Evolutionary conservation across 345 rosid species (phyloP).

Genomic region (Raphanus raphanistrum): DNA sequence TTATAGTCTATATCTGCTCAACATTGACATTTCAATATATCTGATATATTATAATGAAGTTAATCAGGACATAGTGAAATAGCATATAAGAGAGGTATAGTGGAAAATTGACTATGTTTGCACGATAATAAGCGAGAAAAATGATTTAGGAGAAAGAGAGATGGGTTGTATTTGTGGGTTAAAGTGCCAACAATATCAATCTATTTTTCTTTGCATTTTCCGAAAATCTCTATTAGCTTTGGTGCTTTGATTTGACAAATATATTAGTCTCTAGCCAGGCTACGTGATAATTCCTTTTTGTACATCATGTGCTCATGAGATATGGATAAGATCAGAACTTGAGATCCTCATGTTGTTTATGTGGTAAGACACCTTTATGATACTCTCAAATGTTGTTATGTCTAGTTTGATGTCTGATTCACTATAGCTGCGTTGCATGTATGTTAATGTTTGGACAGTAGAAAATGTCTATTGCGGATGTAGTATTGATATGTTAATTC

Average conservation of each 20-base stretch:
- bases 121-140: constrained; percentile 29
- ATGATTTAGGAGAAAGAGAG: constrained; percentile 7
- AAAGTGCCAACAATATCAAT: constrained; percentile 29
- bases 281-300: constrained; percentile 17
- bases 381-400: neutral
- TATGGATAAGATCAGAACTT: constrained; percentile 25
- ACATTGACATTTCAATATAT: constrained; percentile 3
- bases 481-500: neutral
- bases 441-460: neutral
- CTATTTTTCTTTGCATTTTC: constrained; percentile 17
- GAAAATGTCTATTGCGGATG: neutral
- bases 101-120: constrained; percentile 34
- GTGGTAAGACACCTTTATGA: constrained; percentile 18
- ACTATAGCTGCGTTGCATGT: neutral
- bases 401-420: neutral
- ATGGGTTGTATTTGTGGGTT: constrained; percentile 25
- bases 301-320: neutral
- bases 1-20: neutral
- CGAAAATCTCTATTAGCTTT: constrained; percentile 7
- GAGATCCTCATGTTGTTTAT: constrained; percentile 9
- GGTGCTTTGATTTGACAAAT: constrained; percentile 20
- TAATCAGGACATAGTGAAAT: neutral
- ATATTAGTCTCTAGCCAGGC: constrained; percentile 1
- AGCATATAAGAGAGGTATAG: constrained; percentile 28
- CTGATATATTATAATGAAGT: neutral